Base-by-base conservation (phyloP, 1,284 basidiomycete species). In the Ustilago cynodontis region DNA sequence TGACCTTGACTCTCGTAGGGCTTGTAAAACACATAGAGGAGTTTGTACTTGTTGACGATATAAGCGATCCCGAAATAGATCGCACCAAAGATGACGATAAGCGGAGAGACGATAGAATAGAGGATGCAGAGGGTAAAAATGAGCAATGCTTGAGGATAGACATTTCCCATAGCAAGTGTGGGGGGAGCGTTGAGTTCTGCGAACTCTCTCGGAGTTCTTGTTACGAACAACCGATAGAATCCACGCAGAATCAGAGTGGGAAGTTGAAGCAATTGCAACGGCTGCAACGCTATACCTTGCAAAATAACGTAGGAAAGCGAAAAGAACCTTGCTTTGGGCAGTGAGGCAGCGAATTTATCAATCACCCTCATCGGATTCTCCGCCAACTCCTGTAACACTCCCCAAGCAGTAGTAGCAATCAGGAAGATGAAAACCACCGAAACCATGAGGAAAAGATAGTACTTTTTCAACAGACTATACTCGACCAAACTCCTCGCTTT, bases 361-460 rank as follows among this genome's bases (percentile, higher is more conserved):
- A 86, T 79, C 20, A 86, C 72, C 13, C 71, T 45, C 75, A 81
- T 80, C 3, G 85, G 85, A 50, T 81, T 82, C 53, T 81, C 73
- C 11, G 82, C 78, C 14, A 86, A 67, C 53, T 86, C 85, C 18
- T 79, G 64, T 16, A 81, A 69, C 18, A 97, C 90, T 53, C 93
- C 92, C 91, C 92, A 93, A 82, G 95, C 95, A 0, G 94, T 95
- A 54, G 91, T 92, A 0, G 94, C 93, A 51, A 96, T 88, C 13
- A 98, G 89, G 88, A 98, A 98, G 77, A 98, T 94, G 87, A 98
- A 97, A 33, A 99, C 92, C 49, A 98, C 95, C 77, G 95, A 95
- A 86, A 95, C 89, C 66, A 99, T 89, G 0, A 99, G 89, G 88
- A 98, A 98, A 50, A 99, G 88, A 82, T 97, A 75, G 57, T 65